Evolutionary conservation across 495 filamentous ascomycete genomes (phyloP).

Genomic region (Mycothermus thermophilus): DNA sequence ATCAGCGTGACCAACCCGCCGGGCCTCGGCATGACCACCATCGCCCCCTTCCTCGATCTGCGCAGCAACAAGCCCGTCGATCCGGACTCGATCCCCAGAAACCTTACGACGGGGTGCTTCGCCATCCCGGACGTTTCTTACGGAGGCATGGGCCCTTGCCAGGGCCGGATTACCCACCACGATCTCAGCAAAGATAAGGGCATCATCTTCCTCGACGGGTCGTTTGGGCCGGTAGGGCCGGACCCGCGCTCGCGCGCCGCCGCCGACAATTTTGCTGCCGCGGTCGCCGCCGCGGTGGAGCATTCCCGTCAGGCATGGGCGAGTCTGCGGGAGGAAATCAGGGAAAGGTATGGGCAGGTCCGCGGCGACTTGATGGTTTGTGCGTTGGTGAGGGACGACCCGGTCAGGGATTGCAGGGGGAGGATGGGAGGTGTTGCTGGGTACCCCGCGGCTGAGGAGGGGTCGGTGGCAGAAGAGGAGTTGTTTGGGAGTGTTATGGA

Average conservation of each 20-base stretch:
- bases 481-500: too few species aligned
- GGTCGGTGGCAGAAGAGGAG: too few species aligned
- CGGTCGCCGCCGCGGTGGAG: slow-evolving; percentile 11
- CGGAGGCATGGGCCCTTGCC: slow-evolving; percentile 9
- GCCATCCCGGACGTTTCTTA: slow-evolving; percentile 10
- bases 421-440: too few species aligned
- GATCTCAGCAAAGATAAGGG: slow-evolving; percentile 16
- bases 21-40: slow-evolving; percentile 11
- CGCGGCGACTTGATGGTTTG: slow-evolving; percentile 17
- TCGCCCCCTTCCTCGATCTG: slow-evolving; percentile 14
- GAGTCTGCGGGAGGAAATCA: slow-evolving; percentile 7
- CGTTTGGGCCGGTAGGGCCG: slow-evolving; percentile 7
- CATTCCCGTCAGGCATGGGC: slow-evolving; percentile 11
- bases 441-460: too few species aligned
- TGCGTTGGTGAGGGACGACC: slow-evolving; percentile 15
- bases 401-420: slow-evolving; percentile 17
- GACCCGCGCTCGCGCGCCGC: slow-evolving; percentile 8
- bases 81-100: slow-evolving; percentile 9
- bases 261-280: slow-evolving; percentile 10
- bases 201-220: slow-evolving; percentile 13
- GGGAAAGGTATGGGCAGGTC: slow-evolving; percentile 6
- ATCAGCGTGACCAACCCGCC: slow-evolving; percentile 14
- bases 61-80: slow-evolving; percentile 9
- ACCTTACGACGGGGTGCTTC: slow-evolving; percentile 19
- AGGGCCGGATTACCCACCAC: slow-evolving; percentile 13